Base-by-base conservation (phyloP, 73 alveolate genomes). In the Halteria grandinella region DNA sequence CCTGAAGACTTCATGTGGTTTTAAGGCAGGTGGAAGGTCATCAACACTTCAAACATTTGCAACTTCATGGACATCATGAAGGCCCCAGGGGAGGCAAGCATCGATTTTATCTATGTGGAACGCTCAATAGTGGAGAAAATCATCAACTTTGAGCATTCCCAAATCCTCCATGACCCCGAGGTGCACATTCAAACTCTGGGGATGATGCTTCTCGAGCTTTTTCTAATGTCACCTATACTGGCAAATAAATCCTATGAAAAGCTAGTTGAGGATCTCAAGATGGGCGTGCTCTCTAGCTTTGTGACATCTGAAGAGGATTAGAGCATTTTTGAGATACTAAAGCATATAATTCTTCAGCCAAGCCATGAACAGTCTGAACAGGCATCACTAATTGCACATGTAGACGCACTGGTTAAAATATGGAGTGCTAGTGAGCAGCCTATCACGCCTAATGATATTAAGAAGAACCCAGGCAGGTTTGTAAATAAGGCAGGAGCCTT, bases 1-100 rank as follows among this genome's bases (percentile, higher is more conserved):
- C 85, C 85, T 21, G 69, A 52, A 34, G 85, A 73, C 41, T 73
- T 73, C 43, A 73, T 73, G 85, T 73, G 85, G 76, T 73, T 34
- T 54, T 28, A 59, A 10, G 63, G 64, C 23, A 62, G 55, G 12
- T 73, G 85, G 85, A 52, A 39, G n/a, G 2, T 73, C 5, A 73
- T 51, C 12, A 53, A 73, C 44, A 37, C 54, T 37, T 49, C 74
- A 6, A 51, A 54, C 17, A 31, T 73, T 15, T 52, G 71, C 21
- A 17, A 1, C 18, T 37, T 54, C 28, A 17, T 45, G 6, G 76
- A 73, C 31, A 27, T 73, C 2, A 12, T 36, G 18, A 21, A 24
- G 4, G 28, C 28, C 21, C 63, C 85, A 11, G 64, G 34, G 1
- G 85, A 73, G 8, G 39, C n/a, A n/a, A n/a, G 1, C 2, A 54